A percentile compares a stretch with the other conserved stretches of the same genome.
Conservation (phyloP, 306 rosid genomes). For the Pterocarpus macrocarpus region DNA sequence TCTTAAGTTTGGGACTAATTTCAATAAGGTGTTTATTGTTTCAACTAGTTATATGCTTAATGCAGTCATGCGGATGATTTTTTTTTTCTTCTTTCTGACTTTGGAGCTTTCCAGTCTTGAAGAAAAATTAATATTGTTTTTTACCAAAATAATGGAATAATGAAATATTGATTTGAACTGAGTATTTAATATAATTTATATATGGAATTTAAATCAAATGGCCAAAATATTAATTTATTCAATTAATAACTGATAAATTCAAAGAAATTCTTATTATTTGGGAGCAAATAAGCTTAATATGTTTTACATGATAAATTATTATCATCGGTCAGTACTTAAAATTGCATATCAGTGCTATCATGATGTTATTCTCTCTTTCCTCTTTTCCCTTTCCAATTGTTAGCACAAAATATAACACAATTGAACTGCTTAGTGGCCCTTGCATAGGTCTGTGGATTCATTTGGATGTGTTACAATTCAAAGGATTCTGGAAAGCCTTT, state of each 20-base stretch:
- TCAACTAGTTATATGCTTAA: conserved; percentile 11
- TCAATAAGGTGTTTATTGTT: conserved; percentile 7
- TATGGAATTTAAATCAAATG: background rate
- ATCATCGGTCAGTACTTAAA: conserved; percentile 7
- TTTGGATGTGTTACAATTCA: background rate
- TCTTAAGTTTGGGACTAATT: conserved; percentile 18
- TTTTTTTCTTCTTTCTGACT: background rate
- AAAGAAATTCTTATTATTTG: background rate
- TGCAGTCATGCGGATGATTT: conserved; percentile 2
- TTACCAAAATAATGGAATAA: background rate
- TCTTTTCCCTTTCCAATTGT: background rate
- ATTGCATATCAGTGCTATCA: conserved; percentile 7
- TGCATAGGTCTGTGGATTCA: background rate
- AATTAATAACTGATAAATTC: conserved; percentile 10
- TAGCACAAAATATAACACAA: conserved; percentile 10
- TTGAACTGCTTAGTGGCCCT: background rate
- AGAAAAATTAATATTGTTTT: conserved; percentile 3
- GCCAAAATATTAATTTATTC: background rate
- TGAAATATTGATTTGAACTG: conserved; percentile 7
- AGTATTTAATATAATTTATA: background rate
- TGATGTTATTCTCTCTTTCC: background rate
- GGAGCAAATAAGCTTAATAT: background rate
- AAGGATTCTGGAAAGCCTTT: background rate
- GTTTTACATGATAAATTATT: background rate
- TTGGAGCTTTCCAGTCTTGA: conserved; percentile 1